Base-by-base conservation (phyloP, 768 basidiomycete genomes). In the Pleurotus platypus region DNA sequence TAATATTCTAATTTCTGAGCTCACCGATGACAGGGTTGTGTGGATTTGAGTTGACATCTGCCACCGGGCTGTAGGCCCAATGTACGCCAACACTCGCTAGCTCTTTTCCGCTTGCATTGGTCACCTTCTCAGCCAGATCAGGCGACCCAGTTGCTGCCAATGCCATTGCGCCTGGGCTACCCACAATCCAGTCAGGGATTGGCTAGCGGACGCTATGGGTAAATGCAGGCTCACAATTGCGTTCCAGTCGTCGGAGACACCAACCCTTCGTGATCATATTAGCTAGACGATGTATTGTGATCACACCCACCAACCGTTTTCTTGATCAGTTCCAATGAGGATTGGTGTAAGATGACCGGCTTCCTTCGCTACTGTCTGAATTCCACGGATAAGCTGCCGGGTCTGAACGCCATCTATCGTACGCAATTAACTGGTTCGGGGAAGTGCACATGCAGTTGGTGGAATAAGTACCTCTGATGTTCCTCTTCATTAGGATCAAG, bases 111-210 rank as follows among this genome's bases (percentile, higher is more conserved):
- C 79, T 79, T 0, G 80, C 84, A 24, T 56, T 65, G 18, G 75
- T 65, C 5, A 85, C 74, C 12, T 79, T 68, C 16, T 75, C 67
- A 27, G 79, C 75, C 2, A 82, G 70, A 0, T 81, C 71, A 3
- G 69, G 66, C 4, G 75, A 68, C 1, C 79, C 79, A 0, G 82
- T 79, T 2, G 86, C 84, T 2, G 84, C 83, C 2, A 86, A 72
- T 0, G 86, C 83, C 88, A 89, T 89, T 4, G 88, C 87, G 0
- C 86, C 88, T 13, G 88, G 88, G 57, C 88, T 89, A 51, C 35
- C 39, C 3, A 18, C 57, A 35, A 43, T 11, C 16, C 12, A 24
- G 30, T 35, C 8, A 35, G 30, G 11, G 26, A 8, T n/a, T 16
- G 7, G 15, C 11, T 16, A 15, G 45, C n/a, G 38, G 49, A 20